A percentile compares a stretch with the other conserved stretches of the same genome.
Evolutionary conservation across 805 yeast species (phyloP).

Genomic region (Saturnispora hagleri): DNA sequence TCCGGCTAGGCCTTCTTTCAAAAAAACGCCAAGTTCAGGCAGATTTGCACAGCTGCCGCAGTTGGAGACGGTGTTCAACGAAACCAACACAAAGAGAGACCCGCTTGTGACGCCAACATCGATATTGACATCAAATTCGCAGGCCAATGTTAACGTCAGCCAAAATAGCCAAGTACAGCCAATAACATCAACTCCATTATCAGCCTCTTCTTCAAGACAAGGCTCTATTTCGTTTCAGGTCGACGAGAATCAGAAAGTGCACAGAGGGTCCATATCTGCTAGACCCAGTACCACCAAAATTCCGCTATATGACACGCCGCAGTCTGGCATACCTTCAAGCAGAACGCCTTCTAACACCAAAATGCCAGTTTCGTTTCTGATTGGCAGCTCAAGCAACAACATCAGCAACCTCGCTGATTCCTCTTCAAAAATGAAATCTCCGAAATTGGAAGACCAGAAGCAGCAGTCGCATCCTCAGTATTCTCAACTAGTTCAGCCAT

Average conservation of each 20-base stretch:
- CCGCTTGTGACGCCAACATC: conserved; percentile 2
- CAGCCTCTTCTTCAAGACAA: conserved; percentile 8
- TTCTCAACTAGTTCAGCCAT: not conserved
- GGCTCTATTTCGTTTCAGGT: conserved; percentile 39
- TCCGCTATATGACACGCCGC: conserved; percentile 17
- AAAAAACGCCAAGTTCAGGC: conserved; percentile 6
- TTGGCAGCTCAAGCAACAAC: not conserved
- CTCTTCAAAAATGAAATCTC: not conserved
- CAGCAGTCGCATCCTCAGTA: not conserved
- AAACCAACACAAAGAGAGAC: not conserved
- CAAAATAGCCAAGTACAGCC: not conserved
- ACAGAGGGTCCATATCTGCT: conserved; percentile 50
- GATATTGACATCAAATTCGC: conserved; percentile 5
- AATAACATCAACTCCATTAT: conserved; percentile 5
- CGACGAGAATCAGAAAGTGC: conserved; percentile 30
- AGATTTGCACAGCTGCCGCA: conserved; percentile 13
- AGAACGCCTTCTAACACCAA: conserved; percentile 21
- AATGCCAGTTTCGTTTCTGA: conserved; percentile 3
- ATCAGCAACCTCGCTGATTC: not conserved
- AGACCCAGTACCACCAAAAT: conserved; percentile 36
- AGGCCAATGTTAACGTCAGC: conserved; percentile 12
- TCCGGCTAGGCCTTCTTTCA: conserved; percentile 8
- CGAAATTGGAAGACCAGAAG: not conserved
- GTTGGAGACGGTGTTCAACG: conserved; percentile 7
- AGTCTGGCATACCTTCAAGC: conserved; percentile 22